Evolutionary conservation across 2,329 filamentous ascomycete genomes (phyloP).

Genomic region (Cladosporium colombiae): DNA sequence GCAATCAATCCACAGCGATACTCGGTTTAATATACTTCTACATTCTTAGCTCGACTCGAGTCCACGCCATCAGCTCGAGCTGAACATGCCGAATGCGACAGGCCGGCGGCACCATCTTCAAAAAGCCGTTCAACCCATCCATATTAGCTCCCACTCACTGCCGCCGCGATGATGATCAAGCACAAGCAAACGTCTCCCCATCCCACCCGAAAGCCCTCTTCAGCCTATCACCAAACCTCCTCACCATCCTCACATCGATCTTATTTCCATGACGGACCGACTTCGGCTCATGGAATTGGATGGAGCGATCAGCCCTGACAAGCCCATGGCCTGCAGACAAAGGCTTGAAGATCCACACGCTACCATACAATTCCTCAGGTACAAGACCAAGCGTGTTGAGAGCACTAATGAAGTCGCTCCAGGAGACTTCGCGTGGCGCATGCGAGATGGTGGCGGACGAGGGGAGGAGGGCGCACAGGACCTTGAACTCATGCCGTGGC

Average conservation of each 20-base stretch:
- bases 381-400: slow-evolving; percentile 54
- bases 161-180: slow-evolving; percentile 12
- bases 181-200: slow-evolving; percentile 29
- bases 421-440: slow-evolving; percentile 52
- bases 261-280: slow-evolving; percentile 47
- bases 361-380: slow-evolving; percentile 60
- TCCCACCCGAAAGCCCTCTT: slow-evolving; percentile 39
- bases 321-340: slow-evolving; percentile 20
- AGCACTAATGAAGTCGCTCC: slow-evolving; percentile 57
- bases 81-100: background rate
- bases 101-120: background rate
- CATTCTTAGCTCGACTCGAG: background rate
- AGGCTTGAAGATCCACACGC: slow-evolving; percentile 61
- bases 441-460: slow-evolving; percentile 35
- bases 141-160: background rate
- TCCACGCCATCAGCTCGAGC: background rate
- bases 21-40: background rate
- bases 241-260: slow-evolving; percentile 50
- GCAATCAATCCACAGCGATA: background rate
- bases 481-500: slow-evolving; percentile 37
- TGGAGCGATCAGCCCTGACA: slow-evolving; percentile 49
- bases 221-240: slow-evolving; percentile 53
- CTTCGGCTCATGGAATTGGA: slow-evolving; percentile 64
- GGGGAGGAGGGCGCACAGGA: slow-evolving; percentile 48
- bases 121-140: background rate